Conservation (phyloP, 2,329 filamentous ascomycete species). For the Nectriaceae sp. region DNA sequence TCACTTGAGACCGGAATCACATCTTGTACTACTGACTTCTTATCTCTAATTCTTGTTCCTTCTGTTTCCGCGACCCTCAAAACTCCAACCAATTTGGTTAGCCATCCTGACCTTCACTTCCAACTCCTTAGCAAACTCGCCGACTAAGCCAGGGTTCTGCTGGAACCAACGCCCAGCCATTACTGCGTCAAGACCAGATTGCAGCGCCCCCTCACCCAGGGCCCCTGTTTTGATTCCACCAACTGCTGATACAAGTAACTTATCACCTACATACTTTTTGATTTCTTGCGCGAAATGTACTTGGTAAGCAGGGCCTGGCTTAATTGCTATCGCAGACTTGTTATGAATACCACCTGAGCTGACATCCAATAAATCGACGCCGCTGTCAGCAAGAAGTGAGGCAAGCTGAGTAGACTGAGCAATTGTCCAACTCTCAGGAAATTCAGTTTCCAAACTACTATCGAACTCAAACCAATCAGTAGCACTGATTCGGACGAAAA, state of each 20-base stretch:
- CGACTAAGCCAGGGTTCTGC: conserved; percentile 58
- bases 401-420: conserved; percentile 66
- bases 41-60: conserved; percentile 6
- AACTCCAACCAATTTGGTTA: conserved; percentile 57
- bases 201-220: conserved; percentile 49
- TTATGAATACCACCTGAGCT: conserved; percentile 67
- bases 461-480: conserved; percentile 73
- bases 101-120: conserved; percentile 47
- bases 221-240: conserved; percentile 47
- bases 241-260: conserved; percentile 45
- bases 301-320: conserved; percentile 64
- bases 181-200: conserved; percentile 49
- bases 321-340: conserved; percentile 53
- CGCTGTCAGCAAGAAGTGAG: conserved; percentile 60
- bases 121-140: conserved; percentile 55
- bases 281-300: conserved; percentile 67
- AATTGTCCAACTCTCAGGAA: conserved; percentile 62
- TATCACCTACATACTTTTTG: conserved; percentile 70
- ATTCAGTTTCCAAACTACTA: conserved; percentile 48
- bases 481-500: conserved; percentile 71
- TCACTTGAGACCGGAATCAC: no score
- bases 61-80: conserved; percentile 38
- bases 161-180: conserved; percentile 55
- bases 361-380: conserved; percentile 76
- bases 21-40: no score